Evolutionary conservation across 2,329 filamentous ascomycete genomes (phyloP).

Genomic region (Madurella mycetomatis): DNA sequence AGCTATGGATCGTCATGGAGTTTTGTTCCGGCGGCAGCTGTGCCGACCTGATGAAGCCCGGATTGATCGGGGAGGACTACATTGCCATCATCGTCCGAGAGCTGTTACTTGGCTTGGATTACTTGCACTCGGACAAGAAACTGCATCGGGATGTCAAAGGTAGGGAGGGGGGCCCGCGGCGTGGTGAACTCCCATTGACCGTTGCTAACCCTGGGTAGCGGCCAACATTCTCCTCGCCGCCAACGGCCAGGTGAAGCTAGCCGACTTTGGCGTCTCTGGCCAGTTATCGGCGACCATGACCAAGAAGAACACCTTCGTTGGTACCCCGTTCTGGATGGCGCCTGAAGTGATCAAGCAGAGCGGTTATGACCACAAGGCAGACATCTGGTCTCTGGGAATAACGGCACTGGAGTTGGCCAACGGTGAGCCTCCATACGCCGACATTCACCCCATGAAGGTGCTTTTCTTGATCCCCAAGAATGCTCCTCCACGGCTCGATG

Average conservation of each 20-base stretch:
- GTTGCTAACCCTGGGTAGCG: conserved; percentile 48
- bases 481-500: conserved; percentile 73
- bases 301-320: conserved; percentile 98
- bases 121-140: conserved; percentile 93
- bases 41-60: conserved; percentile 91
- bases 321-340: conserved; percentile 99
- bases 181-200: too few relatives aligned
- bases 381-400: conserved; percentile 96
- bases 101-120: conserved; percentile 83
- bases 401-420: conserved; percentile 88
- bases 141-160: conserved; percentile 95
- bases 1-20: conserved; percentile 99
- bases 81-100: conserved; percentile 94
- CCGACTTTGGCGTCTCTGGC: conserved; percentile 94
- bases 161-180: conserved; percentile 34
- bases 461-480: conserved; percentile 96
- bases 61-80: conserved; percentile 86
- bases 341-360: conserved; percentile 98
- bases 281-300: conserved; percentile 98
- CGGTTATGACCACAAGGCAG: conserved; percentile 94
- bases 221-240: conserved; percentile 87
- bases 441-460: conserved; percentile 98
- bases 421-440: conserved; percentile 89
- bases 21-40: conserved; percentile 97
- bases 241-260: conserved; percentile 93